Evolutionary conservation across 768 basidiomycete species (phyloP).

Genomic region (Lentinus brumalis): DNA sequence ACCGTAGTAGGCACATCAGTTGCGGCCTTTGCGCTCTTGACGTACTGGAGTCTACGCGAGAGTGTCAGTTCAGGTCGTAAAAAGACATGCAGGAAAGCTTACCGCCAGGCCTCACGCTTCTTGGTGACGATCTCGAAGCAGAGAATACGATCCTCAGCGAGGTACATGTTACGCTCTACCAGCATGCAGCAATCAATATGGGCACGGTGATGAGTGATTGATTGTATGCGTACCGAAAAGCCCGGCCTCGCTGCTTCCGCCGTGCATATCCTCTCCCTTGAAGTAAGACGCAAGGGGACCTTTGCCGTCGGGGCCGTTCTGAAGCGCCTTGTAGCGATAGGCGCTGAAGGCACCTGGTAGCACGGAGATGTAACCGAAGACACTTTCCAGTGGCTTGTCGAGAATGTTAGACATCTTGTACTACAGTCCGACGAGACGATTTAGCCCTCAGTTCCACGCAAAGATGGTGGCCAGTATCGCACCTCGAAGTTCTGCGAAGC

Average conservation of each 20-base stretch:
- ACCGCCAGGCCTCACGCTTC: constrained; percentile 82
- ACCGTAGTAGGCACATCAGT: constrained; percentile 93
- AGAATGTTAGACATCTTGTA: constrained; percentile 97
- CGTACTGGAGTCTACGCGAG: constrained; percentile 68
- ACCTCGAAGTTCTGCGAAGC: constrained; percentile 97
- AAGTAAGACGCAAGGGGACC: constrained; percentile 93
- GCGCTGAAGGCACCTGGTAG: constrained; percentile 93
- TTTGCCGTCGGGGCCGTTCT: constrained; percentile 84
- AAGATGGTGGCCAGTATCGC: background rate
- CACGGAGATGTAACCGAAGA: constrained; percentile 86
- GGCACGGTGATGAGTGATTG: no score
- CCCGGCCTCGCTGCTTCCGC: constrained; percentile 58
- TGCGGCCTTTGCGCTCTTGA: constrained; percentile 91
- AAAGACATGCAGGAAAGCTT: constrained; percentile 33
- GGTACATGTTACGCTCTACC: constrained; percentile 84
- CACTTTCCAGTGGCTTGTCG: constrained; percentile 94
- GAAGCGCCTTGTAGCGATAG: constrained; percentile 85
- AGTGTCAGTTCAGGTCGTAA: background rate
- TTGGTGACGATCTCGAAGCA: constrained; percentile 95
- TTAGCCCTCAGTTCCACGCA: background rate
- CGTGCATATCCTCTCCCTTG: constrained; percentile 89
- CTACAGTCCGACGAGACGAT: constrained; percentile 31
- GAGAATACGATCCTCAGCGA: constrained; percentile 87
- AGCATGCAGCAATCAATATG: background rate
- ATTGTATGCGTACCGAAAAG: constrained; percentile 50